These are phyloP conservation scores for Acacia pycnantha DNA, from an alignment of 331 rosid species.

Conservation along the genomic window DNA sequence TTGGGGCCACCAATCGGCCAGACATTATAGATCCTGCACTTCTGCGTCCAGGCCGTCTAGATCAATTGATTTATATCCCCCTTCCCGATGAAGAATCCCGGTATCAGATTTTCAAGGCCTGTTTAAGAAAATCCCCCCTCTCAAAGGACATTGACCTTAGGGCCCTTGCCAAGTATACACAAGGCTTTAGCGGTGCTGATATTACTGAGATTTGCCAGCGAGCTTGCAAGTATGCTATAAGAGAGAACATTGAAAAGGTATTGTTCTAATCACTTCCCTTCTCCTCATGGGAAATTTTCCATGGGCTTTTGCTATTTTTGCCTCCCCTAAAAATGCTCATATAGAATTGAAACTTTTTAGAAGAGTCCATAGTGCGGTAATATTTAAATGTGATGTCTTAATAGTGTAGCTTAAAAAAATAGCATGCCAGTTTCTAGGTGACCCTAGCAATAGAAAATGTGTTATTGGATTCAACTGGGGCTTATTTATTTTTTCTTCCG, in stretches of 20 bases:
- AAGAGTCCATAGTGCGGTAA: not conserved
- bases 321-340: not conserved
- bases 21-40: slow-evolving; percentile 97
- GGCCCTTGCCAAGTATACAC: slow-evolving; percentile 97
- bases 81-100: slow-evolving; percentile 98
- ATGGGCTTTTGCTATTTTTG: not conserved
- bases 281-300: not conserved
- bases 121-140: slow-evolving; percentile 91
- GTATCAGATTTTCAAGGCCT: slow-evolving; percentile 78
- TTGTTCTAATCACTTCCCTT: slow-evolving; percentile 1
- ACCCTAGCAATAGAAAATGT: not conserved
- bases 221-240: slow-evolving; percentile 92
- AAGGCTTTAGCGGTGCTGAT: slow-evolving; percentile 97
- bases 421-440: not conserved
- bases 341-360: not conserved
- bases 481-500: not conserved
- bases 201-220: slow-evolving; percentile 98
- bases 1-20: slow-evolving; percentile 97
- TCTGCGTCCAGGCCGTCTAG: slow-evolving; percentile 96
- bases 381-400: not conserved
- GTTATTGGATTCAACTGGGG: not conserved
- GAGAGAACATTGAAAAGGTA: slow-evolving; percentile 97
- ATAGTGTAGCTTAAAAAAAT: not conserved
- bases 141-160: slow-evolving; percentile 83
- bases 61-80: slow-evolving; percentile 92